A percentile compares a stretch with the other conserved stretches of the same genome.
Evolutionary conservation across 768 basidiomycete genomes (phyloP).

Genomic region (Boletus pseudo-olivaceus): DNA sequence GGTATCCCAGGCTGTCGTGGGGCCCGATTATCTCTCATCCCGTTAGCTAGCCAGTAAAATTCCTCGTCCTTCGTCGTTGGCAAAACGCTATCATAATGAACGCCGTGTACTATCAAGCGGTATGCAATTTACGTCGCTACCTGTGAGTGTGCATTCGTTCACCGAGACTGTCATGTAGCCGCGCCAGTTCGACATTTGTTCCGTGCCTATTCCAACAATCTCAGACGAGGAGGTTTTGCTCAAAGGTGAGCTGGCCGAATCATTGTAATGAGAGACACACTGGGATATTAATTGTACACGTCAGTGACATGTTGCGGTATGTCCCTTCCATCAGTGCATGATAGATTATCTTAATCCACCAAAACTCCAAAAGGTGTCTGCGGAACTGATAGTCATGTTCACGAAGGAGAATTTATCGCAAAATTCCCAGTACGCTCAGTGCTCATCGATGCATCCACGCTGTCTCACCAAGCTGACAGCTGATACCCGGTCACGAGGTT

Average conservation of each 20-base stretch:
- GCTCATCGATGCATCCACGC: background rate
- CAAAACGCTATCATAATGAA: constrained; percentile 36
- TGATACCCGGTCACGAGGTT: constrained; percentile 68
- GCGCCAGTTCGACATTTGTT: constrained; percentile 49
- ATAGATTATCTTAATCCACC: background rate
- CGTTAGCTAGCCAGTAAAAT: background rate
- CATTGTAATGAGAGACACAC: background rate
- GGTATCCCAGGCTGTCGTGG: constrained; percentile 12
- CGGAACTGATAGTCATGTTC: constrained; percentile 56
- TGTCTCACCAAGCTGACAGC: constrained; percentile 29
- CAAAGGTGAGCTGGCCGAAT: constrained; percentile 39
- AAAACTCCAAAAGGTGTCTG: constrained; percentile 40
- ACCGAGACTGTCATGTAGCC: constrained; percentile 30
- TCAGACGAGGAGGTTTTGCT: constrained; percentile 55
- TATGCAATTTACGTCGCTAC: constrained; percentile 9
- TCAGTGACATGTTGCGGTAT: constrained; percentile 40
- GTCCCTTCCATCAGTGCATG: background rate
- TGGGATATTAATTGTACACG: background rate
- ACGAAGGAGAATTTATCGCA: constrained; percentile 58
- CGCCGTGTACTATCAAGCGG: constrained; percentile 47
- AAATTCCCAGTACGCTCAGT: constrained; percentile 41
- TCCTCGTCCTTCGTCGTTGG: background rate
- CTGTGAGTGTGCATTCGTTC: background rate
- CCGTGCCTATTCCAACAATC: constrained; percentile 49
- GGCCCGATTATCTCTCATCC: background rate